Evolutionary conservation across 768 basidiomycete genomes (phyloP).

Genomic region (Leccinum uliginosum): DNA sequence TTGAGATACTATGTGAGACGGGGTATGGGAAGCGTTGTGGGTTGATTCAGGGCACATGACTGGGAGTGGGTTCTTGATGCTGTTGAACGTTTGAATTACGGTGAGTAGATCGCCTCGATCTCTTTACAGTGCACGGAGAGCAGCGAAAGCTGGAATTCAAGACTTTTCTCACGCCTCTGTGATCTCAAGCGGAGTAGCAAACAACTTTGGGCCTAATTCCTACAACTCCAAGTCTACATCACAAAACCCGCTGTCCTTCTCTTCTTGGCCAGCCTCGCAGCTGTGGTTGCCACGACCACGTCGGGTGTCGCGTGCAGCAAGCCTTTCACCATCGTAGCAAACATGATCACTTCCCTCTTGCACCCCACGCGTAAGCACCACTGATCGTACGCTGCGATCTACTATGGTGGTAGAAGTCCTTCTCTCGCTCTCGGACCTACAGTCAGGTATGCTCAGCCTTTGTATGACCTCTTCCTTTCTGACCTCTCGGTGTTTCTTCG

Average conservation of each 20-base stretch:
- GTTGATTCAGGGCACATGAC: too few species aligned
- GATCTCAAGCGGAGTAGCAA: too few species aligned
- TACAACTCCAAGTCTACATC: conserved; percentile 10
- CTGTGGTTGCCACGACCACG: conserved; percentile 18
- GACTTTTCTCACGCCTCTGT: too few species aligned
- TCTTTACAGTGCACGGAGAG: too few species aligned
- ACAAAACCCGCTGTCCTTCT: conserved; percentile 7
- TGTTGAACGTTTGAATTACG: too few species aligned
- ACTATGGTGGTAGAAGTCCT: conserved; percentile 78
- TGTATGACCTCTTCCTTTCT: conserved; percentile 3
- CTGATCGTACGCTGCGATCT: conserved; percentile 59
- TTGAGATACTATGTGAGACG: too few species aligned
- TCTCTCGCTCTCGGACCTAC: conserved; percentile 82
- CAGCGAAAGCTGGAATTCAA: too few species aligned
- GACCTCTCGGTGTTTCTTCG: conserved; percentile 9
- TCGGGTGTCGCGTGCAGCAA: too few species aligned
- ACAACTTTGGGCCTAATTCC: too few species aligned
- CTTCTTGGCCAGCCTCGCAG: conserved; percentile 22
- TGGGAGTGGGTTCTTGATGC: too few species aligned
- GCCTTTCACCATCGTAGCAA: conserved; percentile 13
- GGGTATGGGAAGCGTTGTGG: too few species aligned
- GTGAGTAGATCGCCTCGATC: too few species aligned
- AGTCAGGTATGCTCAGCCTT: conserved; percentile 63
- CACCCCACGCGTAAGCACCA: conserved; percentile 18
- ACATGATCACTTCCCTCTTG: conserved; percentile 16